Conservation (phyloP, 1,284 basidiomycete species). For the Ustilago trichophora region DNA sequence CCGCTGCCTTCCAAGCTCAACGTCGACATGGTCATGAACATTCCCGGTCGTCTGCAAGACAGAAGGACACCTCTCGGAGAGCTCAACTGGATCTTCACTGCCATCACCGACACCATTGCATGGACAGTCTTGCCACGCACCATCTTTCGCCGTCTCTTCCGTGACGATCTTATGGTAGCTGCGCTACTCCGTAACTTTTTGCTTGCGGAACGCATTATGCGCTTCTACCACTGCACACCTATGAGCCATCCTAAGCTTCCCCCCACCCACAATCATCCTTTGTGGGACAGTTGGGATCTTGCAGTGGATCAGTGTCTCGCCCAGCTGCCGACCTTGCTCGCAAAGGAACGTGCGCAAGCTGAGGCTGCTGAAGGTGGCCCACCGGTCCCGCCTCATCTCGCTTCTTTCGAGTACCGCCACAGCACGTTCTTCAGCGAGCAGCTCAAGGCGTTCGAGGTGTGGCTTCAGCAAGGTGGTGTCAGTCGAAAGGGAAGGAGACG, state of each 20-base stretch:
- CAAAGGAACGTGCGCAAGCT: conserved; percentile 72
- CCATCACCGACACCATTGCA: conserved; percentile 97
- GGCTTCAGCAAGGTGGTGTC: conserved; percentile 74
- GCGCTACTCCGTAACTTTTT: conserved; percentile 96
- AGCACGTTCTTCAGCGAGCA: conserved; percentile 96
- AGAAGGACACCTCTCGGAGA: conserved; percentile 94
- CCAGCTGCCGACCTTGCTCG: conserved; percentile 87
- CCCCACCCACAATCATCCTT: conserved; percentile 89
- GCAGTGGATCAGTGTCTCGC: conserved; percentile 94
- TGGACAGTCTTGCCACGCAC: conserved; percentile 96
- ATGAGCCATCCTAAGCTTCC: conserved; percentile 91
- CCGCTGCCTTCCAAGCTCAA: conserved; percentile 72
- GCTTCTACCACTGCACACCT: conserved; percentile 95
- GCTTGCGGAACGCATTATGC: conserved; percentile 96
- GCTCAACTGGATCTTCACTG: conserved; percentile 99
- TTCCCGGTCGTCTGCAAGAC: conserved; percentile 96
- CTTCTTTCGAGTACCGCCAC: conserved; percentile 75
- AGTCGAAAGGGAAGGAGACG: conserved; percentile 59
- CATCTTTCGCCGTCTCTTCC: conserved; percentile 90
- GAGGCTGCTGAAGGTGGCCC: conserved; percentile 66
- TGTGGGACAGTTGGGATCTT: conserved; percentile 98
- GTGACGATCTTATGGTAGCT: conserved; percentile 94
- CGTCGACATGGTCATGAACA: conserved; percentile 90
- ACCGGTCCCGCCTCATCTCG: conserved; percentile 65
- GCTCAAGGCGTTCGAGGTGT: conserved; percentile 95